phyloP scores from a whole-genome alignment of 2,329 filamentous ascomycete genomes.

The Didymella segeticola region DNA sequence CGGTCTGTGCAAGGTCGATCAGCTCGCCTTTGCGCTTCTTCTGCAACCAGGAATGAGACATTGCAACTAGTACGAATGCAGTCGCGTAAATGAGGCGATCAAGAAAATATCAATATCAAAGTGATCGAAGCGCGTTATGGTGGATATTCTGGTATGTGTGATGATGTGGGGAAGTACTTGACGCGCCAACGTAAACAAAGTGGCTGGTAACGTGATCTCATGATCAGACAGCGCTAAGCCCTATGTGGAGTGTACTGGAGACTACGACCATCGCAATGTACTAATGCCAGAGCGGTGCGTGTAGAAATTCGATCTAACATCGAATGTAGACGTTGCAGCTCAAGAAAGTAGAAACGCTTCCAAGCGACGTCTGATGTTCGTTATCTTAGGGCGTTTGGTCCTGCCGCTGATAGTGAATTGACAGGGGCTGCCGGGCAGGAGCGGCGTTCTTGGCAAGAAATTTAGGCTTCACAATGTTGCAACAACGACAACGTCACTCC shows the following conservation, averaged over 20 bases:
- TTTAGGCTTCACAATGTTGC: slow-evolving; percentile 30
- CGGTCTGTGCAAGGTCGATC: slow-evolving; percentile 72
- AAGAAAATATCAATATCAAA: slow-evolving; percentile 26
- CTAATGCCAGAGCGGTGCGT: not conserved
- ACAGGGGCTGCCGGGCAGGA: slow-evolving; percentile 17
- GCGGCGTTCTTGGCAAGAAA: slow-evolving; percentile 38
- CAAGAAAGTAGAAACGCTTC: too few relatives aligned
- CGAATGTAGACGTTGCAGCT: not conserved
- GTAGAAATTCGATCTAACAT: not conserved
- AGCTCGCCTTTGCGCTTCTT: slow-evolving; percentile 84
- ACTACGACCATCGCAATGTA: not conserved
- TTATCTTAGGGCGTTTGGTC: slow-evolving; percentile 19
- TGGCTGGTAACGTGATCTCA: slow-evolving; percentile 27
- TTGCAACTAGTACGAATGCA: slow-evolving; percentile 53
- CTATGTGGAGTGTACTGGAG: not conserved
- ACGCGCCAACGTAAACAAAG: slow-evolving; percentile 34
- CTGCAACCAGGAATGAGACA: slow-evolving; percentile 76
- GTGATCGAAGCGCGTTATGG: slow-evolving; percentile 23
- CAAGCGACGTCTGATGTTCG: not conserved
- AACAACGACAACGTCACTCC: slow-evolving; percentile 34
- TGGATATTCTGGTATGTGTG: slow-evolving; percentile 26
- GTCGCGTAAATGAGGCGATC: slow-evolving; percentile 61
- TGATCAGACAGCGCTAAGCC: slow-evolving; percentile 12
- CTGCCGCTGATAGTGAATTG: slow-evolving; percentile 24
- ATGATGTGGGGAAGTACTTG: slow-evolving; percentile 28